A percentile compares a stretch with the other conserved stretches of the same genome.
These are phyloP conservation scores for Trichoderma cornu-damae DNA, from an alignment of 2,329 filamentous ascomycete genomes.

Conservation along the genomic window DNA sequence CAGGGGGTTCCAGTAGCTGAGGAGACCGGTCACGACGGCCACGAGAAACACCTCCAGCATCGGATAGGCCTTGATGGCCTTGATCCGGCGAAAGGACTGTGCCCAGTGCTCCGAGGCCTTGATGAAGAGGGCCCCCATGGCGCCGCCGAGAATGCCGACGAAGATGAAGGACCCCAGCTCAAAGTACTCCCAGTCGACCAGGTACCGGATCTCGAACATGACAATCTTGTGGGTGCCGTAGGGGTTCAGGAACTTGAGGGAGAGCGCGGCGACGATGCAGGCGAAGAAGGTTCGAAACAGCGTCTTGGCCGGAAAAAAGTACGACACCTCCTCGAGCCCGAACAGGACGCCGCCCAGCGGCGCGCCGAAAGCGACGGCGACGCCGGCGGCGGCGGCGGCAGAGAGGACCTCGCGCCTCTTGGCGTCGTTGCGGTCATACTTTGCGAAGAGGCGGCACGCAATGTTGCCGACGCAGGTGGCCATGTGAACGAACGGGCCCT, in stretches of 20 bases:
- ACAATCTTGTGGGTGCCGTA: conserved; percentile 97
- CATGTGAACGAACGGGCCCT: conserved; percentile 95
- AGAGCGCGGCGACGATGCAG: conserved; percentile 87
- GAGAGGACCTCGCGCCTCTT: conserved; percentile 93
- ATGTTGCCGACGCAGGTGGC: conserved; percentile 95
- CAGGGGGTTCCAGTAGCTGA: conserved; percentile 90
- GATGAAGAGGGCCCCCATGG: conserved; percentile 86
- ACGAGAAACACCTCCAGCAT: conserved; percentile 85
- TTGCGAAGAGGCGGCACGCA: conserved; percentile 83
- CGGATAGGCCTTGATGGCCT: conserved; percentile 74
- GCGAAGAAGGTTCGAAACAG: conserved; percentile 97
- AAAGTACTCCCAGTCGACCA: conserved; percentile 89
- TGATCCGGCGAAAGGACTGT: conserved; percentile 75
- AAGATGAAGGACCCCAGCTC: conserved; percentile 80
- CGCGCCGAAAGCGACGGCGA: conserved; percentile 90
- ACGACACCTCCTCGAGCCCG: conserved; percentile 89
- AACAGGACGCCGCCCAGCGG: conserved; percentile 85
- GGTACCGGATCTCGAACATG: conserved; percentile 88
- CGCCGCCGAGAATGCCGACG: conserved; percentile 81
- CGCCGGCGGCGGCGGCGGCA: conserved; percentile 83
- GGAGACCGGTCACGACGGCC: conserved; percentile 73
- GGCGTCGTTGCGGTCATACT: conserved; percentile 90
- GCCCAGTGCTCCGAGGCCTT: conserved; percentile 92
- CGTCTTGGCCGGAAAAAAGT: conserved; percentile 97
- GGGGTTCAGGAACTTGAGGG: conserved; percentile 90